Conservation (phyloP, 2,329 filamentous ascomycete species). For the Penicillium sp. region DNA sequence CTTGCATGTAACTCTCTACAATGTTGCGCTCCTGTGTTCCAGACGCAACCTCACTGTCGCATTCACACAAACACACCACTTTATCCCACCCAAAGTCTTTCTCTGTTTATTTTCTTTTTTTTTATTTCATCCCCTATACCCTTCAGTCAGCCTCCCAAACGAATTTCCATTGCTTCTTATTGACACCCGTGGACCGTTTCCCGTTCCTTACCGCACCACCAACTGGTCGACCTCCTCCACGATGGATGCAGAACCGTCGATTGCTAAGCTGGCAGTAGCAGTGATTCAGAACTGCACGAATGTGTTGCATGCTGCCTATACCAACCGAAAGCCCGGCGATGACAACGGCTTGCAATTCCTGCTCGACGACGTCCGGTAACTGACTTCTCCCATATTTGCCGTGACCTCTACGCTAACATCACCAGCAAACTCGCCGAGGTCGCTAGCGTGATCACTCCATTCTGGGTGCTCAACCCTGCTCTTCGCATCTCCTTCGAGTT, state of each 20-base stretch:
- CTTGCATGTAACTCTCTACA: neutral
- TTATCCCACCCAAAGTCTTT: neutral
- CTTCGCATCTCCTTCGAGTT: neutral
- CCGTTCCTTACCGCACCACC: no score
- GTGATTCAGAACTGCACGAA: neutral
- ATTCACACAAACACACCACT: neutral
- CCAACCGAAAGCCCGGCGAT: neutral
- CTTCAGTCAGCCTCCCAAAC: no score
- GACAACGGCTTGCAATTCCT: neutral
- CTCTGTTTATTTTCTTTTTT: neutral
- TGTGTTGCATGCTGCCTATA: neutral
- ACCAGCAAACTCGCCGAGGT: neutral
- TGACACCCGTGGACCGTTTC: no score
- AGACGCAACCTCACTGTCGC: neutral
- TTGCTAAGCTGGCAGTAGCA: neutral
- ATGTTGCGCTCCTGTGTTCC: neutral
- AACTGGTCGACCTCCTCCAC: neutral
- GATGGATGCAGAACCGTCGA: neutral
- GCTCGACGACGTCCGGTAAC: neutral
- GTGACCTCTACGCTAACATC: neutral
- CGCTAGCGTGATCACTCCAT: neutral
- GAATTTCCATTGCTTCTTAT: no score
- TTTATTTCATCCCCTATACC: neutral
- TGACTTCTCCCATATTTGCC: no score
- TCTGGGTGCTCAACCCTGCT: neutral